Evolutionary conservation across 2,329 filamentous ascomycete genomes (phyloP), one percentile per base, ranked within the genome.

Genomic region (Emydomyces testavorans): DNA sequence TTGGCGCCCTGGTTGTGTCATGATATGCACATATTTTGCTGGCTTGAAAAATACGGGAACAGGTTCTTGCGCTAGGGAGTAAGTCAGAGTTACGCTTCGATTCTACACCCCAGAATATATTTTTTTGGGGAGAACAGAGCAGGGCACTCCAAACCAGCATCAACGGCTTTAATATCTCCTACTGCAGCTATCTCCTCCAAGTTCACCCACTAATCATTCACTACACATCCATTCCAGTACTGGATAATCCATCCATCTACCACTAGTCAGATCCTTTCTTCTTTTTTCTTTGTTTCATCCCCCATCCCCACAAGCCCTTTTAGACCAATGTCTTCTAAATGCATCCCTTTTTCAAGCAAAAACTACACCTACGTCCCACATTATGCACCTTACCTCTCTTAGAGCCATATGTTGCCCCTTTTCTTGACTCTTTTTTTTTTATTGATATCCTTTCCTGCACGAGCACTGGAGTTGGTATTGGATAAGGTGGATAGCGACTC

Each of bases 1-100:
- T 69, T 52, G 65, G 62, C 1, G 65, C 68, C 23, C 56, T 69
- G 54, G 62, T 64, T 34, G 65, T 56, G 53, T 54, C 55, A 51
- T 52, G 43, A 48, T 8, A 23, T 23, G n/a, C 18, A 8, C 6
- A 13, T 23, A 28, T 6, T 11, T 28, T 11, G 6, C 11, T 28
- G 11, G 26, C 6, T 28, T 28, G 6, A 28, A 6, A 28, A 28
- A 28, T n/a, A n/a, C n/a, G n/a, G n/a, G n/a, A n/a, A n/a, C n/a
- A n/a, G n/a, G n/a, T n/a, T n/a, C n/a, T n/a, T n/a, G n/a, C n/a
- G n/a, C n/a, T n/a, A n/a, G n/a, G n/a, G n/a, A n/a, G n/a, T n/a
- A n/a, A n/a, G n/a, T n/a, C n/a, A n/a, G n/a, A n/a, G n/a, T n/a
- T n/a, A n/a, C n/a, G n/a, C n/a, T n/a, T n/a, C n/a, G n/a, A n/a